phyloP scores from a whole-genome alignment of 208 protist species.

The Novymonas esmeraldas region DNA sequence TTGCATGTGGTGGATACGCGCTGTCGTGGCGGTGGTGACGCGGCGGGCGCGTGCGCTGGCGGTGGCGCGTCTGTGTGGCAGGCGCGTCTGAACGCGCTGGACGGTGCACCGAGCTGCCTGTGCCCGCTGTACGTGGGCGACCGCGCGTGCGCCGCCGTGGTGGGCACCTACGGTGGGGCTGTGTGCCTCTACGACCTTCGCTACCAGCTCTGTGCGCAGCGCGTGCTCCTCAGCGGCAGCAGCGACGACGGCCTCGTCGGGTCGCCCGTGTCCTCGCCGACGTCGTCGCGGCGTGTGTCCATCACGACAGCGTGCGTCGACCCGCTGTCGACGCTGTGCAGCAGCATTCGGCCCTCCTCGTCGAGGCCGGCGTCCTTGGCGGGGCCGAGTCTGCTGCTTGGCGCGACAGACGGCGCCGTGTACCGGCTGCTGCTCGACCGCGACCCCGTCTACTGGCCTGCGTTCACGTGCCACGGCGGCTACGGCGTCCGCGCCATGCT shows the following conservation, averaged over 20 bases:
- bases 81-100: constrained; percentile 18
- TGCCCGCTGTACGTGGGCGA: constrained; percentile 39
- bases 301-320: constrained; percentile 48
- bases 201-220: constrained; percentile 46
- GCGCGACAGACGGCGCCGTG: constrained; percentile 29
- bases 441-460: constrained; percentile 24
- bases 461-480: constrained; percentile 14
- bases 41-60: background rate
- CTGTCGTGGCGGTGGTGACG: background rate
- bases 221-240: background rate
- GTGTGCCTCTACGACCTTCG: constrained; percentile 78
- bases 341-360: constrained; percentile 10
- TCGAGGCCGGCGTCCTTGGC: constrained; percentile 10
- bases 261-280: background rate
- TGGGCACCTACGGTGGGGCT: constrained; percentile 42
- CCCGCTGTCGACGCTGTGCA: constrained; percentile 29
- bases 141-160: constrained; percentile 37
- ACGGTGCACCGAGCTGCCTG: constrained; percentile 47
- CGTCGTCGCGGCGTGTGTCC: constrained; percentile 8
- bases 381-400: constrained; percentile 52
- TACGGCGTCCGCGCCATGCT: constrained; percentile 24
- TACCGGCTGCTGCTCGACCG: constrained; percentile 33
- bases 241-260: background rate
- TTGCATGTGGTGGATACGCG: constrained; percentile 36
- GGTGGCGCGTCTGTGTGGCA: constrained; percentile 35